Conservation (phyloP, 257 asterid species). For the Solanum peruvianum region DNA sequence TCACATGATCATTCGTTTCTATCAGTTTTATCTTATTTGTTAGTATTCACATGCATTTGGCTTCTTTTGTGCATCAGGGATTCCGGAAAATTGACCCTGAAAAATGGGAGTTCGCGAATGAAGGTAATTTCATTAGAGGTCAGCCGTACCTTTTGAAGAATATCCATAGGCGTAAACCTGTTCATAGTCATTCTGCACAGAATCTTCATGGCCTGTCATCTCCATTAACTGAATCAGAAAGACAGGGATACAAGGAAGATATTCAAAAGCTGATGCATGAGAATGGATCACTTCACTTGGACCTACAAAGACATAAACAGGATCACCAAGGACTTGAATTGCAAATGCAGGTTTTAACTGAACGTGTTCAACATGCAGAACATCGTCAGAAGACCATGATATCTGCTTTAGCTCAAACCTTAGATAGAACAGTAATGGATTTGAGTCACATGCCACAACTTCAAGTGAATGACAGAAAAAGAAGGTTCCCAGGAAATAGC, state of each 20-base stretch:
- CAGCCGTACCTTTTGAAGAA: slow-evolving; percentile 70
- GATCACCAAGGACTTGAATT: slow-evolving; percentile 36
- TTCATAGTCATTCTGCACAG: slow-evolving; percentile 79
- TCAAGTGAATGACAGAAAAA: slow-evolving; percentile 46
- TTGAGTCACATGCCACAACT: slow-evolving; percentile 25
- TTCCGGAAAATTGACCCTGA: slow-evolving; percentile 89
- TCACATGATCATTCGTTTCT: background rate
- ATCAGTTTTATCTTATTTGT: background rate
- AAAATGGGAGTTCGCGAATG: slow-evolving; percentile 86
- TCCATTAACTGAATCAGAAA: slow-evolving; percentile 52
- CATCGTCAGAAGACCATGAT: slow-evolving; percentile 38
- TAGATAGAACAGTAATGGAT: slow-evolving; percentile 32
- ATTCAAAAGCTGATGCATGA: slow-evolving; percentile 47
- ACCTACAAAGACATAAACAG: slow-evolving; percentile 41
- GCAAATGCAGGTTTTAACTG: slow-evolving; percentile 31
- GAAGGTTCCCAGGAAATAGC: slow-evolving; percentile 51
- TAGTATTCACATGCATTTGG: background rate
- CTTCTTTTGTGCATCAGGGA: slow-evolving; percentile 37
- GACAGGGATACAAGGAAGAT: slow-evolving; percentile 53
- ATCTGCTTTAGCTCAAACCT: slow-evolving; percentile 31
- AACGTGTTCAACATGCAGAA: slow-evolving; percentile 34
- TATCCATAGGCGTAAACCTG: slow-evolving; percentile 82
- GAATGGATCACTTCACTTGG: slow-evolving; percentile 37
- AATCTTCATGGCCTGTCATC: slow-evolving; percentile 21
- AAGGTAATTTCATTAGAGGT: slow-evolving; percentile 55